phyloP scores from a whole-genome alignment of 306 rosid genomes.

The apple (Malus domestica) region DNA sequence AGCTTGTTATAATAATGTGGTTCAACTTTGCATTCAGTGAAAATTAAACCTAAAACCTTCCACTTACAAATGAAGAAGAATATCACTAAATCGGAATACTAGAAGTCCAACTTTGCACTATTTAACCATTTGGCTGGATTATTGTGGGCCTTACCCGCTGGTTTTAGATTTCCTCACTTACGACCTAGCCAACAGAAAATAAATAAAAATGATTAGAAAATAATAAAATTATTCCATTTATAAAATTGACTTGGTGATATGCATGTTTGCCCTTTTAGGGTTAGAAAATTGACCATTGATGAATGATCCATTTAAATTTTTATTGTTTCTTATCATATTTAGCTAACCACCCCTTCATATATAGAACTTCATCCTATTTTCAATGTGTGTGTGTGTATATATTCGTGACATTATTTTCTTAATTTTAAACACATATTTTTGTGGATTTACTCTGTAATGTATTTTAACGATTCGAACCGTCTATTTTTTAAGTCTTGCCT shows the following conservation, averaged over 20 bases:
- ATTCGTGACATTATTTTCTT: too few species aligned
- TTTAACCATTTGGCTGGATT: neutral
- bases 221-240: neutral
- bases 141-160: neutral
- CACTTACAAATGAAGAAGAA: too few species aligned
- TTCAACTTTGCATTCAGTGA: too few species aligned
- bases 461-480: too few species aligned
- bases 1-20: too few species aligned
- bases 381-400: too few species aligned
- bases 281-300: neutral
- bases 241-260: neutral
- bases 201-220: too few species aligned
- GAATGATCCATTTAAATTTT: neutral
- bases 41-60: fast-evolving
- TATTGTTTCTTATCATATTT: too few species aligned
- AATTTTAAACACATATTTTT: too few species aligned
- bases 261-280: neutral
- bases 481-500: fast-evolving
- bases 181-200: neutral
- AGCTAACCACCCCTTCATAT: neutral
- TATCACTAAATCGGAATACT: fast-evolving
- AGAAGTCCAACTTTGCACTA: fast-evolving
- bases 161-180: neutral
- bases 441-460: too few species aligned
- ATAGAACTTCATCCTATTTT: neutral